phyloP scores from a whole-genome alignment of 78 protist species.

The Planoprotostelium fungivorum region DNA sequence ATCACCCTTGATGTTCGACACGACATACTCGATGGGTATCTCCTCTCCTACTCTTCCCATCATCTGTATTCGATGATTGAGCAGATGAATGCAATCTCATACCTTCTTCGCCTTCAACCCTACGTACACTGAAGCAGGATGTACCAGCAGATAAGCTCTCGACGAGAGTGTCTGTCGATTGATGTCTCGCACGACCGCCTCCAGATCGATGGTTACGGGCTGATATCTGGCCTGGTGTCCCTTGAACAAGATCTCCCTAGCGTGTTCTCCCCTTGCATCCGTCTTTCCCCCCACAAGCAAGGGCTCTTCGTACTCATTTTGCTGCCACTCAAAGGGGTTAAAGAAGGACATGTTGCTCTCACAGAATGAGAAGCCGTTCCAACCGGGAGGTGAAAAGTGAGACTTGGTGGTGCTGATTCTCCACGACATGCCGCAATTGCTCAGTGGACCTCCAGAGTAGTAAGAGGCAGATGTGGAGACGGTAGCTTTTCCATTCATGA shows the following conservation, averaged over 20 bases:
- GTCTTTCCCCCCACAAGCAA: too few relatives aligned
- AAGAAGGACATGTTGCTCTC: too few relatives aligned
- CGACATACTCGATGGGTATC: background rate
- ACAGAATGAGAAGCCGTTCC: background rate
- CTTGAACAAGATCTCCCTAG: too few relatives aligned
- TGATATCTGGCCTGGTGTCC: background rate
- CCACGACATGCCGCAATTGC: background rate
- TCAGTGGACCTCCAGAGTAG: background rate
- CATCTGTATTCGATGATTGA: background rate
- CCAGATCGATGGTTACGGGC: background rate
- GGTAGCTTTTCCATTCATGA: background rate
- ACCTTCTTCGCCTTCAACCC: background rate
- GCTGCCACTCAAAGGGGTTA: too few relatives aligned
- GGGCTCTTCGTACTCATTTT: too few relatives aligned
- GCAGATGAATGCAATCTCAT: background rate
- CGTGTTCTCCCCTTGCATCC: too few relatives aligned
- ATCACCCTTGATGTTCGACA: background rate
- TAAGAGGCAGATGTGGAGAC: background rate
- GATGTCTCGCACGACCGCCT: background rate
- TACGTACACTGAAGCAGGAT: background rate
- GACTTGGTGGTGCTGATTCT: background rate
- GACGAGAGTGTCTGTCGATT: background rate
- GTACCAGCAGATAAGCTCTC: background rate
- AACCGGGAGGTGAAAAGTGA: background rate
- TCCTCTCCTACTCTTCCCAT: background rate